Evolutionary conservation across 805 yeast genomes (phyloP), one percentile per base, ranked within the genome.

Genomic region (Candida mattraensis): DNA sequence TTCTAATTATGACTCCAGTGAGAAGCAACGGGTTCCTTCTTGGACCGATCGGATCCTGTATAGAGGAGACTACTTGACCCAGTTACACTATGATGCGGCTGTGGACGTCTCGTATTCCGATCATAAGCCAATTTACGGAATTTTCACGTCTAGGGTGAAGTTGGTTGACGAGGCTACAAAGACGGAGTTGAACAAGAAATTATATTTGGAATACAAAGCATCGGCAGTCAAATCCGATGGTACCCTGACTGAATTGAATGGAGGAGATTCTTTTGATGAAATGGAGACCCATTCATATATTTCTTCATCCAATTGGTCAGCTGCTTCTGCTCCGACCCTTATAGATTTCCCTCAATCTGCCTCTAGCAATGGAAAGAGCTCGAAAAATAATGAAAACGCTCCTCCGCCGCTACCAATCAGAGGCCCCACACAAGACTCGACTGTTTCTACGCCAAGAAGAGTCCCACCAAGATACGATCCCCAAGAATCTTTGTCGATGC

Each of bases 21-120:
- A 91, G 49, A 91, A 91, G 57, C 91, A 83, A 44, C 72, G 99
- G 50, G 80, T 86, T 4, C 99, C 99, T 1, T 83, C 96, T 0
- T 91, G 98, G 97, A 91, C 98, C 0, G 99, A 91, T 60, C 69
- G 99, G 53, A 82, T 87, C 37, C 64, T 91, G 30, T 81, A 71
- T 51, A 69, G 72, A 40, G 87, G 94, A 24, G 58, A 66, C 4
- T 63, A 63, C 12, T 51, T 88, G 26, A 62, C 67, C 25, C 93
- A 87, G 30, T 54, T 79, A 44, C 78, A 78, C 34, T 93, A 93
- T 56, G 74, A 79, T 36, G 75, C 83, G 32, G 78, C 80, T 1
- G 76, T 76, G 47, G 61, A 61, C 15, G 60, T 91, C 26, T 55
- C 54, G 37, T 70, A 81, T 39, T 87, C 96, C 37, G 99, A 93